Base-by-base conservation (phyloP, 148 eudicot genomes). In the Polygonum maritimum region DNA sequence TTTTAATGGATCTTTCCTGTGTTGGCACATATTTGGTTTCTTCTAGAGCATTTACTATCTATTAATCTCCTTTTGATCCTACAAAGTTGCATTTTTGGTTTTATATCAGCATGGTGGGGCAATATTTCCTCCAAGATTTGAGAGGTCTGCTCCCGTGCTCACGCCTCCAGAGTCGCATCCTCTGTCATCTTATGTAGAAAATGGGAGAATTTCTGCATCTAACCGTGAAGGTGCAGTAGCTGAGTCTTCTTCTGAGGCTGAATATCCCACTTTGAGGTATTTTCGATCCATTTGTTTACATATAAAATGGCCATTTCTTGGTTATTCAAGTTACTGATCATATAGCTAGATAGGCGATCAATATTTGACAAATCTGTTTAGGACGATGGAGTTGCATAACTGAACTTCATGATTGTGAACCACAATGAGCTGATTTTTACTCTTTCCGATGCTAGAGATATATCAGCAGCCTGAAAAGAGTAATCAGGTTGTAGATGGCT, bases 141-240 rank as follows among this genome's bases (percentile, higher is more conserved):
- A 92, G 80, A 88, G 88, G 19, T 70, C 88, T 77, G 91, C 98
- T 76, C 98, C 97, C 65, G 91, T 92, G 40, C 85, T 95, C 80
- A 92, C 98, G 57, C 98, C 98, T 13, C 97, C 90, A 31, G 96
- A 95, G 85, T 86, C 98, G 40, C 98, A 95, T 10, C 97, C 98
- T 48, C 75, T 95, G 52, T 71, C 97, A 73, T 88, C 92, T 52
- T 86, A 87, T 80, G 91, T 96, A 76, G 88, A 77, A 77, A 89
- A 90, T 87, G 65, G 90, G 78, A 91, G 84, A n/a, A 86, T 76
- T 76, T 58, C 87, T 40, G 94, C 87, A 77, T 69, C 77, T 81
- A 75, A 80, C 70, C 86, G 69, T 72, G 96, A 89, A 74, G 81
- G 77, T 48, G 90, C 90, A 31, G 81, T 76, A 40, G 90, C 90